Evolutionary conservation across 2,329 filamentous ascomycete species (phyloP), one percentile per base, ranked within the genome.

Genomic region (Arthrobotrys iridis): DNA sequence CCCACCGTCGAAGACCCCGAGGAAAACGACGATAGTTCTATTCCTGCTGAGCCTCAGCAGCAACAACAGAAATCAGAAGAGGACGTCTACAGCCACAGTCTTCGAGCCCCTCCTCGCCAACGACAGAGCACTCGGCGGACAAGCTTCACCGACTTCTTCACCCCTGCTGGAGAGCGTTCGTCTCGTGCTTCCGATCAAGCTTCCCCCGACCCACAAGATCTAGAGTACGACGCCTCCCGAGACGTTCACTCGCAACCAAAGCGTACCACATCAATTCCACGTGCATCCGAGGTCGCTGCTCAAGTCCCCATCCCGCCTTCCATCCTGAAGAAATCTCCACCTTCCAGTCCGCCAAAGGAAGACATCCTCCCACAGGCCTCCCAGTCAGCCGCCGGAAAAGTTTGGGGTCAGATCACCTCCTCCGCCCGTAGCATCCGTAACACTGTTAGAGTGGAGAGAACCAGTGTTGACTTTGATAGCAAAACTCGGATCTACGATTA

Each of bases 261-360:
- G 13, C 20, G 13, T 43, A 37, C 43, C 18, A 20, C 40, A 1
- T 50, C 10, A 2, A 18, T 60, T 30, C 68, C 68, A 18, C 35
- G 24, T 22, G 52, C 60, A 35, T 66, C 60, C 41, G 48, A 41
- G 11, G 60, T 50, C 28, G 60, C 68, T 18, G 52, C 59, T 13
- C 10, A 15, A 5, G 33, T 45, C 24, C 41, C 60, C 4, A 46
- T 18, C n/a, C 55, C 37, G 33, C 70, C 70, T 33, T 11, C 59
- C 41, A 67, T 67, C n/a, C 62, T 74, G 28, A 74, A 67, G 46
- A 28, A 55, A n/a, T n/a, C n/a, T n/a, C n/a, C n/a, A n/a, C n/a
- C n/a, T 35, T n/a, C 30, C 37, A 60, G 45, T 41, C 13, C 22
- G 7, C 62, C 62, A 4, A 45, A 46, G 22, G 41, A 43, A 41